These are phyloP conservation scores for Termitomyces eurrhizus DNA, from an alignment of 768 basidiomycete species.

Conservation along the genomic window DNA sequence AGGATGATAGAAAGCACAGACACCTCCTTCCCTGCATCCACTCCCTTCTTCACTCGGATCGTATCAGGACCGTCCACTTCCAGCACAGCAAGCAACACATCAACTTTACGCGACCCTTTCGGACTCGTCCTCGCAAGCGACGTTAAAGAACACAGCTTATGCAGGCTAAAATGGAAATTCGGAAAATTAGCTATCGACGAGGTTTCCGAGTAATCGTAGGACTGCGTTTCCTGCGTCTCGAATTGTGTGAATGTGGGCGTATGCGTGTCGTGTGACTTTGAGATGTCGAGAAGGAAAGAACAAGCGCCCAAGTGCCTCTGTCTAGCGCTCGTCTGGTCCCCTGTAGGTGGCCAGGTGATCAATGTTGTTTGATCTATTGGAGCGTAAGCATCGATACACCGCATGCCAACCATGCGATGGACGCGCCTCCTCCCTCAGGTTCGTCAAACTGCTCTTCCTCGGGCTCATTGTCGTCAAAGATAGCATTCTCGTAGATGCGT, in stretches of 20 bases:
- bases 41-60: conserved; percentile 63
- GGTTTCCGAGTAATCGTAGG: conserved; percentile 56
- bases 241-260: conserved; percentile 14
- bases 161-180: conserved; percentile 67
- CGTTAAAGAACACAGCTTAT: conserved; percentile 51
- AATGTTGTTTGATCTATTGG: conserved; percentile 42
- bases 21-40: conserved; percentile 67
- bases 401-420: neutral
- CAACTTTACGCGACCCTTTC: conserved; percentile 46
- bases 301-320: conserved; percentile 15
- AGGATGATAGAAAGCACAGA: conserved; percentile 66
- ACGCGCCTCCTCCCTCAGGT: neutral
- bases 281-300: conserved; percentile 27
- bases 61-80: conserved; percentile 77
- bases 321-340: conserved; percentile 12
- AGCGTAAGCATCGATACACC: neutral
- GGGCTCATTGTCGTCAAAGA: conserved; percentile 45
- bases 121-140: conserved; percentile 26
- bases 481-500: conserved; percentile 63
- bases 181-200: conserved; percentile 76
- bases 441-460: neutral
- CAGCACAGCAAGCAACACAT: conserved; percentile 59
- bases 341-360: conserved; percentile 59
- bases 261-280: conserved; percentile 15
- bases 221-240: conserved; percentile 44